Percentiles rank a stretch among this genome's conserved stretches.
phyloP scores from a whole-genome alignment of 495 filamentous ascomycete species.

The Hypoxylon subgilvum region DNA sequence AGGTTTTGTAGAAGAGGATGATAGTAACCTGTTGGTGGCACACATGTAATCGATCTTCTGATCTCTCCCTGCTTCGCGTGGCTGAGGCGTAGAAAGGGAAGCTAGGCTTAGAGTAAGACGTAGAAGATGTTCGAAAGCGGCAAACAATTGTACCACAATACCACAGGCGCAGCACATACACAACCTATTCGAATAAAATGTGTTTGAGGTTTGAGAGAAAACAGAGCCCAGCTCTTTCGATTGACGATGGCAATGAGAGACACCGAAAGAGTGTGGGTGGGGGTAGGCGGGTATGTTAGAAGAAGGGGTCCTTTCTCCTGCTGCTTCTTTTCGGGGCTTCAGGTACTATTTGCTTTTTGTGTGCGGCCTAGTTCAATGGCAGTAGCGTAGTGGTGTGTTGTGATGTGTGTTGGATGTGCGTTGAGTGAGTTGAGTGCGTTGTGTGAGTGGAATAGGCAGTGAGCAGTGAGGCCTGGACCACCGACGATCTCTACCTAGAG shows the following conservation, averaged over 20 bases:
- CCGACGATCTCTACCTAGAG: slow-evolving; percentile 34
- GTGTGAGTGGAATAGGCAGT: slow-evolving; percentile 22
- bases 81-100: slow-evolving; percentile 24
- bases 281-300: not conserved
- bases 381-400: slow-evolving; percentile 10
- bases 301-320: slow-evolving; percentile 20
- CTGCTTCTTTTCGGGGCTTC: slow-evolving; percentile 18
- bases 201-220: slow-evolving; percentile 6
- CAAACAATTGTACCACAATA: not conserved
- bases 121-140: slow-evolving; percentile 18
- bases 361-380: slow-evolving; percentile 26
- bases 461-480: slow-evolving; percentile 34
- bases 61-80: slow-evolving; percentile 31
- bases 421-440: too few relatives aligned
- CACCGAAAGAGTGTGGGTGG: slow-evolving; percentile 20
- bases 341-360: slow-evolving; percentile 30
- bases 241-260: slow-evolving; percentile 22
- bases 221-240: slow-evolving; percentile 35
- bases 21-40: slow-evolving; percentile 3
- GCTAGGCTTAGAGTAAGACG: slow-evolving; percentile 21
- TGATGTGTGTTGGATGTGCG: slow-evolving; percentile 15
- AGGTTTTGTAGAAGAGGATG: slow-evolving; percentile 1
- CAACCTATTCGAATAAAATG: slow-evolving; percentile 6
- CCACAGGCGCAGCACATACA: not conserved
- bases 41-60: slow-evolving; percentile 5